phyloP scores from a whole-genome alignment of 768 basidiomycete genomes.

The Megacollybia marginata region DNA sequence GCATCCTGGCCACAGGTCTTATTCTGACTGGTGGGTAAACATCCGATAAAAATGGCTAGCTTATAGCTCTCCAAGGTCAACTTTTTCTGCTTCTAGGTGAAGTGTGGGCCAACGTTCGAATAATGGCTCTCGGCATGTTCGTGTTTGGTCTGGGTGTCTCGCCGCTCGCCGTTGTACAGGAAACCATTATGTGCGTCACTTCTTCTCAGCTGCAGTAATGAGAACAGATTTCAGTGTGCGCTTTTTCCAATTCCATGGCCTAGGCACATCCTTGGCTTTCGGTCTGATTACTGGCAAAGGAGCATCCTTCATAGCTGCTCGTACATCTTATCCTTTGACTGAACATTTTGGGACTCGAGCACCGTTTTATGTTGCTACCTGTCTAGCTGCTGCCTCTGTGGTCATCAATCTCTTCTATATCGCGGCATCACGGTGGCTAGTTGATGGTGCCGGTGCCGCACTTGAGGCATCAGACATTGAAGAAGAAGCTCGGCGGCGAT shows the following conservation, averaged over 20 bases:
- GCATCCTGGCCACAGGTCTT: slow-evolving; percentile 68
- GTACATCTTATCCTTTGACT: slow-evolving; percentile 71
- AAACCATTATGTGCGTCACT: slow-evolving; percentile 52
- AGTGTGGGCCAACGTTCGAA: slow-evolving; percentile 45
- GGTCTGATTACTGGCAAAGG: slow-evolving; percentile 79
- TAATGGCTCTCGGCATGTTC: slow-evolving; percentile 73
- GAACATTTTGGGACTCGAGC: slow-evolving; percentile 59
- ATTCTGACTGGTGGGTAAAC: slow-evolving; percentile 48
- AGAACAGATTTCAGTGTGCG: slow-evolving; percentile 32
- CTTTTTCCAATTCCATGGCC: slow-evolving; percentile 69
- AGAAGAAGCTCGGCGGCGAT: slow-evolving; percentile 43
- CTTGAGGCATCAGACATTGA: slow-evolving; percentile 57
- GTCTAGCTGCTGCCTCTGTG: slow-evolving; percentile 60
- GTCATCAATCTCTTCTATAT: slow-evolving; percentile 64
- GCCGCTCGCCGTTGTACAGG: slow-evolving; percentile 77
- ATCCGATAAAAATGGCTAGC: slow-evolving; percentile 3
- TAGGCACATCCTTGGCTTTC: slow-evolving; percentile 74
- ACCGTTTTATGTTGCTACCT: slow-evolving; percentile 65
- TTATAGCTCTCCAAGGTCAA: slow-evolving; percentile 41
- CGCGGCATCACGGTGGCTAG: slow-evolving; percentile 54
- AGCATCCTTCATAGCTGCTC: slow-evolving; percentile 68
- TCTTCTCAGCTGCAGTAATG: too few species aligned
- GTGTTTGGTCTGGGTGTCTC: slow-evolving; percentile 75
- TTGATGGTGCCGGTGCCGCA: slow-evolving; percentile 51
- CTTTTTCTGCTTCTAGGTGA: slow-evolving; percentile 61